These are phyloP conservation scores for Trichosporon coremiiforme DNA, from an alignment of 1,284 basidiomycete species.

Conservation along the genomic window DNA sequence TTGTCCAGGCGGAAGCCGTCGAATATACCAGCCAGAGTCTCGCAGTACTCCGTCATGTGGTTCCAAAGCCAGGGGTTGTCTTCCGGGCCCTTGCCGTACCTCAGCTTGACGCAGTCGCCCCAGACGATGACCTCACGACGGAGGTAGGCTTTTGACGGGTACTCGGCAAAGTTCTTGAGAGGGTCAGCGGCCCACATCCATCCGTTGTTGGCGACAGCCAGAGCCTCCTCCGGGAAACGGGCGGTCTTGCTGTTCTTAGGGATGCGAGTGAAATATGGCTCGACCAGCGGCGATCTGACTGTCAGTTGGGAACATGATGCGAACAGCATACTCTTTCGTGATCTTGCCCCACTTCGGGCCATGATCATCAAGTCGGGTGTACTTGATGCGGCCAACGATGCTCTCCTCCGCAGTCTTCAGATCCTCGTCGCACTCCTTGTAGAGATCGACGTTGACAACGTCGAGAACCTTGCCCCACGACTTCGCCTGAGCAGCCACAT, in stretches of 20 bases:
- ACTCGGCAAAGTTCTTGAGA: constrained; percentile 89
- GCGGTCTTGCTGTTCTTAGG: constrained; percentile 61
- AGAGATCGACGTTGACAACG: constrained; percentile 81
- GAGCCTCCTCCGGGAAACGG: constrained; percentile 67
- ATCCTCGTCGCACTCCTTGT: constrained; percentile 82
- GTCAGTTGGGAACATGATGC: not conserved
- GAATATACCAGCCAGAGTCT: constrained; percentile 75
- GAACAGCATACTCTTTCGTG: constrained; percentile 65
- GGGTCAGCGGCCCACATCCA: constrained; percentile 99
- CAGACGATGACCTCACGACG: constrained; percentile 95
- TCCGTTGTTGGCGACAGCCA: constrained; percentile 92
- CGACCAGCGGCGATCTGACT: constrained; percentile 74
- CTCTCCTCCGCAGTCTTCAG: constrained; percentile 70
- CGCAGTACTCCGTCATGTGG: constrained; percentile 87
- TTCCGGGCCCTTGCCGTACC: constrained; percentile 75
- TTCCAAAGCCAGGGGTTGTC: constrained; percentile 95
- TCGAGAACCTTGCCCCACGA: constrained; percentile 77
- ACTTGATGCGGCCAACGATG: constrained; percentile 74
- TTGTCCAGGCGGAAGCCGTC: constrained; percentile 98
- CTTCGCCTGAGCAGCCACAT: constrained; percentile 61
- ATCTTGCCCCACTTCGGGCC: constrained; percentile 86
- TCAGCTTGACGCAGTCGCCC: constrained; percentile 96
- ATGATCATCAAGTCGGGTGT: constrained; percentile 74
- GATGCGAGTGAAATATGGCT: constrained; percentile 85
- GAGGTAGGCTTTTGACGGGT: constrained; percentile 90